Evolutionary conservation across 2,329 filamentous ascomycete species (phyloP).

Genomic region (Cryphonectria naterciae): DNA sequence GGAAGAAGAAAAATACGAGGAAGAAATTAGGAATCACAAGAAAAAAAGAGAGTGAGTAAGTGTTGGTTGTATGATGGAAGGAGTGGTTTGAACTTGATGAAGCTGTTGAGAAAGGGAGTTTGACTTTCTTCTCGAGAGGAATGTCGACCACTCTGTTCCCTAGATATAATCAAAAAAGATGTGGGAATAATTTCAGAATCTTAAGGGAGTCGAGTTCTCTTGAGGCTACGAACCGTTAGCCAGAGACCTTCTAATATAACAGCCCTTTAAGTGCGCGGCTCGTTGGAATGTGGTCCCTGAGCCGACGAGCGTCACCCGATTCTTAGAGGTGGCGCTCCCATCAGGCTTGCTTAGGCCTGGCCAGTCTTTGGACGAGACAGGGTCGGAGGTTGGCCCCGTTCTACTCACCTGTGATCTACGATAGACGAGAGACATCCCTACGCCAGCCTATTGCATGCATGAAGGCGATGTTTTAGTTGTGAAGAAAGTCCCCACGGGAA

Average conservation of each 20-base stretch:
- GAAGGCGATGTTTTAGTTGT: slow-evolving; percentile 30
- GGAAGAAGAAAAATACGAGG: not conserved
- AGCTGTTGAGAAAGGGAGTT: slow-evolving; percentile 21
- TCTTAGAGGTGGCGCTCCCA: slow-evolving; percentile 27
- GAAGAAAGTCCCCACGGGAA: slow-evolving; percentile 3
- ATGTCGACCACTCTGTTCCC: slow-evolving; percentile 18
- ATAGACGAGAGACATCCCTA: slow-evolving; percentile 28
- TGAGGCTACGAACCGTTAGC: slow-evolving; percentile 16
- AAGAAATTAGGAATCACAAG: not conserved
- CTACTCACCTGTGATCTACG: slow-evolving; percentile 24
- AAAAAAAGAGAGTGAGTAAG: not conserved
- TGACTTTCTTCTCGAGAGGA: slow-evolving; percentile 9
- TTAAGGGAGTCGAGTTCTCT: slow-evolving; percentile 20
- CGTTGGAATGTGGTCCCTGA: slow-evolving; percentile 28
- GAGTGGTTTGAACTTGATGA: slow-evolving; percentile 5
- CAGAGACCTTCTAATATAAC: slow-evolving; percentile 27
- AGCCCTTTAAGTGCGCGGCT: slow-evolving; percentile 22
- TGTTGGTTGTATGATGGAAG: not conserved
- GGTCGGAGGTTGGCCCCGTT: slow-evolving; percentile 20
- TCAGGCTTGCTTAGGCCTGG: slow-evolving; percentile 20
- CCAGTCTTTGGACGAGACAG: slow-evolving; percentile 13
- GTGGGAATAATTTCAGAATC: not conserved
- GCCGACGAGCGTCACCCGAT: slow-evolving; percentile 27
- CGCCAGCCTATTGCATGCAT: slow-evolving; percentile 31
- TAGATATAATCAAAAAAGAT: slow-evolving; percentile 20